Evolutionary conservation across 73 alveolate genomes (phyloP).

Genomic region (Blepharisma stoltei): DNA sequence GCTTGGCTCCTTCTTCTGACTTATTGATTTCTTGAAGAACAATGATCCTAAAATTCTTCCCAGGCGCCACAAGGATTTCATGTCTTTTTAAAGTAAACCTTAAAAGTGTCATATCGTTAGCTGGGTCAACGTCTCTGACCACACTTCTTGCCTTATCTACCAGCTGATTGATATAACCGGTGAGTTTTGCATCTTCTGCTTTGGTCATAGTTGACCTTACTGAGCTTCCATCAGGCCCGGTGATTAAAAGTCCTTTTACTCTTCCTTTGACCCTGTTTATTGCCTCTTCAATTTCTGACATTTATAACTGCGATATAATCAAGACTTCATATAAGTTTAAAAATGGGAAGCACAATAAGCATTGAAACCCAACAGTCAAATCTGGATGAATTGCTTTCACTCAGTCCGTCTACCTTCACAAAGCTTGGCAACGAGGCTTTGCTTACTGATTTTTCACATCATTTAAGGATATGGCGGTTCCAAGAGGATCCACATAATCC

Average conservation of each 20-base stretch:
- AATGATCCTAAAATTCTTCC: constrained; percentile 22
- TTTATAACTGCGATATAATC: constrained; percentile 1
- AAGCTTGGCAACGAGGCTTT: neutral
- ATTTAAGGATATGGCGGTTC: constrained; percentile 29
- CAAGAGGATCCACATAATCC: neutral
- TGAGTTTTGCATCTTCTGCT: neutral
- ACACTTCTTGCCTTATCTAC: constrained; percentile 28
- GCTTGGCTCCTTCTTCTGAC: too few relatives aligned
- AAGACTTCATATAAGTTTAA: neutral
- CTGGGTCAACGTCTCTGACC: constrained; percentile 31
- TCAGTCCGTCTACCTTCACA: neutral
- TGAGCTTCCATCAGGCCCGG: constrained; percentile 21
- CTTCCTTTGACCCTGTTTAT: constrained; percentile 16
- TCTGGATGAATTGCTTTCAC: constrained; percentile 24
- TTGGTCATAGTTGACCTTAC: constrained; percentile 9
- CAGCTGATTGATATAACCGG: neutral
- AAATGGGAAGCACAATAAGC: constrained; percentile 28
- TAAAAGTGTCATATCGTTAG: constrained; percentile 27
- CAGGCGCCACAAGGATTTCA: constrained; percentile 34
- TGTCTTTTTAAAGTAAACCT: constrained; percentile 8
- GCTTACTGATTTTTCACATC: constrained; percentile 10
- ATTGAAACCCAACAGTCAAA: constrained; percentile 7
- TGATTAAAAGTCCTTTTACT: constrained; percentile 26
- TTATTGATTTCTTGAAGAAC: constrained; percentile 17
- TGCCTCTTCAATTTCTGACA: constrained; percentile 35